Evolutionary conservation across 805 yeast genomes (phyloP).

Genomic region (Myxozyma nipponensis): DNA sequence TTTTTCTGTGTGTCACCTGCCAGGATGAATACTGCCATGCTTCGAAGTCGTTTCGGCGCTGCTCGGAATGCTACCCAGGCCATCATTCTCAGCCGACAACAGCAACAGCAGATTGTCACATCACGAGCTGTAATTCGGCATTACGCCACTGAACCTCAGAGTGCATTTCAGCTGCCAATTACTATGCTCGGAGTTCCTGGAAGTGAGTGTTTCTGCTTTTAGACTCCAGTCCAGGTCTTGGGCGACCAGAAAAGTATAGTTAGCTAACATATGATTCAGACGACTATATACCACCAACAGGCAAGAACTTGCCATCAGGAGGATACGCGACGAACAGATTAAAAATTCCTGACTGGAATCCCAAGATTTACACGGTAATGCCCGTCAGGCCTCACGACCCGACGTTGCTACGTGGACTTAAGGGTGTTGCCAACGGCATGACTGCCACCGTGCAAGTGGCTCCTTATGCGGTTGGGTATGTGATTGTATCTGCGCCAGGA

Average conservation of each 20-base stretch:
- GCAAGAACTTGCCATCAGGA: conserved; percentile 12
- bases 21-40: too few relatives aligned
- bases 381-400: background rate
- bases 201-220: background rate
- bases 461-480: background rate
- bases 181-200: background rate
- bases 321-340: background rate
- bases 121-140: background rate
- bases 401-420: background rate
- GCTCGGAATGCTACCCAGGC: too few relatives aligned
- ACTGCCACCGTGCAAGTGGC: too few relatives aligned
- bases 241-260: background rate
- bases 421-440: background rate
- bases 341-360: background rate
- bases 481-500: background rate
- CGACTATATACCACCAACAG: conserved; percentile 26
- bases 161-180: background rate
- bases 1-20: too few relatives aligned
- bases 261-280: conserved; percentile 3
- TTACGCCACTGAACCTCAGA: background rate
- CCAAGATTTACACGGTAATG: background rate
- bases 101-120: too few relatives aligned
- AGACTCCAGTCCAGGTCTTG: too few relatives aligned
- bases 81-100: too few relatives aligned
- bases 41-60: too few relatives aligned